Percentiles rank a stretch among this genome's conserved stretches.
Evolutionary conservation across 306 rosid genomes (phyloP).

Genomic region (Dalbergia cultrata): DNA sequence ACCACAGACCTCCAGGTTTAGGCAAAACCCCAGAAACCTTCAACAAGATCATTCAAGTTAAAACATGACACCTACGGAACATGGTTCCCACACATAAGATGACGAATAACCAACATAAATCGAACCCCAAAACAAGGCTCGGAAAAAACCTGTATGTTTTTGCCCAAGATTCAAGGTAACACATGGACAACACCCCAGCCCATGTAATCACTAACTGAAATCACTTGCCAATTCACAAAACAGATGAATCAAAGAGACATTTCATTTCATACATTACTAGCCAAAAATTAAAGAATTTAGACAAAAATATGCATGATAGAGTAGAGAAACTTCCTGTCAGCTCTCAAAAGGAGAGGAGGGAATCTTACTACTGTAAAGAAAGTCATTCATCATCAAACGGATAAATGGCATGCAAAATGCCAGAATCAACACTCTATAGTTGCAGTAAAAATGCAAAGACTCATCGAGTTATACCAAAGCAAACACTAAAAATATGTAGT

Average conservation of each 20-base stretch:
- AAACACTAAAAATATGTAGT: not conserved
- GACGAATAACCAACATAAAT: slow-evolving; percentile 56
- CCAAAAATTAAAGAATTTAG: not conserved
- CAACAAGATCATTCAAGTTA: slow-evolving; percentile 82
- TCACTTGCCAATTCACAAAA: slow-evolving; percentile 8
- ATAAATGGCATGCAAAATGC: not conserved
- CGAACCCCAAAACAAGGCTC: slow-evolving; percentile 62
- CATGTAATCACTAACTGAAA: slow-evolving; percentile 28
- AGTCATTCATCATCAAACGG: not conserved
- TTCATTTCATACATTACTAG: not conserved
- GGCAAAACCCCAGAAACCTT: slow-evolving; percentile 81
- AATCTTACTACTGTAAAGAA: not conserved
- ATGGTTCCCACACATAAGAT: slow-evolving; percentile 63
- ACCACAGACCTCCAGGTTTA: slow-evolving; percentile 76
- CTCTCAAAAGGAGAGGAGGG: not conserved
- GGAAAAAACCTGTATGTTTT: slow-evolving; percentile 48
- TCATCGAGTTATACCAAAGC: not conserved
- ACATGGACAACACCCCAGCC: slow-evolving; percentile 50
- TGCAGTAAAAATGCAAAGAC: not conserved
- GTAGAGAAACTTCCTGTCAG: not conserved
- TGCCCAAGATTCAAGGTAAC: slow-evolving; percentile 47
- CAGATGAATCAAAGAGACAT: not conserved
- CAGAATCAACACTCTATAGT: slow-evolving; percentile 34
- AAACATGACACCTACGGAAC: slow-evolving; percentile 59
- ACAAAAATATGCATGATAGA: too few relatives aligned